Base-by-base conservation (phyloP, 805 yeast genomes). In the Teunomyces gatunensis region DNA sequence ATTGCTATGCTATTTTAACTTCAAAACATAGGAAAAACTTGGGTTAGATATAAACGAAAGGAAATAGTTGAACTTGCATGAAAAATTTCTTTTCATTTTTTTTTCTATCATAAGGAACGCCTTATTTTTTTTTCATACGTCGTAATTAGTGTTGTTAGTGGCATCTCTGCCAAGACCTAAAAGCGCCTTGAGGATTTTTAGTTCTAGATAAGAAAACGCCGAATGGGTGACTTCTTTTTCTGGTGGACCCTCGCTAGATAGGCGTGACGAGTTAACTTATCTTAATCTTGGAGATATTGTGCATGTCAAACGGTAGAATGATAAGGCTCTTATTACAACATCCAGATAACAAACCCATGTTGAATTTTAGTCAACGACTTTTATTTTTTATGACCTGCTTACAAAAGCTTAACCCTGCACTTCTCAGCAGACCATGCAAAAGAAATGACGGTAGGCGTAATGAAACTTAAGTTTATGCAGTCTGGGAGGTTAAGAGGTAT, bases 141-240 rank as follows among this genome's bases (percentile, higher is more conserved):
- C 21, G 20, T 21, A 32, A 28, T 27, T 29, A 28, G 21, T 27
- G 13, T 13, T n/a, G 34, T 37, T 37, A 13, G 40, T n/a, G 25
- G 12, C 15, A 37, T 21, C 40, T 36, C 7, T 37, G 40, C 40
- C 40, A 37, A 37, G 40, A 10, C 29, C 13, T 23, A 37, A 21
- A 37, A 21, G 12, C 23, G 40, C 40, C 40, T 21, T 37, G 29
- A 6, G 40, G 10, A 25, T 23, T 36, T 21, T 21, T 21, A 23
- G 18, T 37, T 13, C 40, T n/a, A 23, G 40, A 21, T 21, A 23
- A 37, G 25, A 37, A 37, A 37, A 37, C 40, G 40, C 40, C 40
- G 40, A 37, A 37, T 27, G 23, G 23, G 12, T 18, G 25, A 6
- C 13, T 20, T 21, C 0, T 37, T 6, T 20, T 21, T 35, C 11